A percentile compares a stretch with the other conserved stretches of the same genome.
phyloP scores from a whole-genome alignment of 306 rosid species.

The Vicia sativa region DNA sequence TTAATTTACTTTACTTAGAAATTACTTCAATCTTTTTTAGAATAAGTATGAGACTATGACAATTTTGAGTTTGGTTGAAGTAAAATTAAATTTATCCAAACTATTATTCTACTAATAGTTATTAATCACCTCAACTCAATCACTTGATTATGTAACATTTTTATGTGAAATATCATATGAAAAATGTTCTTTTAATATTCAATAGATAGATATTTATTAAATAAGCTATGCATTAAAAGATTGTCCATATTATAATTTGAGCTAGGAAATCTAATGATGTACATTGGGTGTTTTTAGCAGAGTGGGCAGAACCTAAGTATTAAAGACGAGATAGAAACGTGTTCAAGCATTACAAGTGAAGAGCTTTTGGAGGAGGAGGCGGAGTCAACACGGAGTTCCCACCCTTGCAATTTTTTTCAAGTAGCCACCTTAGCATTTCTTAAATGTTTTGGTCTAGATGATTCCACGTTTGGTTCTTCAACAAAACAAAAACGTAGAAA shows the following conservation, averaged over 20 bases:
- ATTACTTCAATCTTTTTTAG: too few species aligned
- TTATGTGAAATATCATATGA: too few species aligned
- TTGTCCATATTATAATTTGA: neutral
- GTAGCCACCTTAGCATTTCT: slow-evolving; percentile 75
- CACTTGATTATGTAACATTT: too few species aligned
- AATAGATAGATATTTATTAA: neutral
- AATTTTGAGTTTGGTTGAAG: too few species aligned
- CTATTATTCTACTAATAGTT: too few species aligned
- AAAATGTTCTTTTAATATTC: neutral
- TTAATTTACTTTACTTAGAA: too few species aligned
- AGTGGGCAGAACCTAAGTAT: slow-evolving; percentile 39
- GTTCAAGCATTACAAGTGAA: slow-evolving; percentile 53
- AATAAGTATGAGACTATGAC: too few species aligned
- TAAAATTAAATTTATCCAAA: too few species aligned
- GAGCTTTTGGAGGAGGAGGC: slow-evolving; percentile 52
- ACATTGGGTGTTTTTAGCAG: slow-evolving; percentile 42
- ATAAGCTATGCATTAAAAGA: neutral
- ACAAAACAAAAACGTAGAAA: slow-evolving; percentile 46
- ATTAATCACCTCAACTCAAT: too few species aligned
- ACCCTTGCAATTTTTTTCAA: slow-evolving; percentile 72
- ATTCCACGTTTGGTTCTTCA: slow-evolving; percentile 53
- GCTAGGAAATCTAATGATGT: slow-evolving; percentile 12
- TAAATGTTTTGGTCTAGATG: slow-evolving; percentile 84
- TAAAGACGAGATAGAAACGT: slow-evolving; percentile 53
- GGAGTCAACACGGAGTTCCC: slow-evolving; percentile 42